phyloP scores from a whole-genome alignment of 116 monocot species.

The Trichopus zeylanicus region DNA sequence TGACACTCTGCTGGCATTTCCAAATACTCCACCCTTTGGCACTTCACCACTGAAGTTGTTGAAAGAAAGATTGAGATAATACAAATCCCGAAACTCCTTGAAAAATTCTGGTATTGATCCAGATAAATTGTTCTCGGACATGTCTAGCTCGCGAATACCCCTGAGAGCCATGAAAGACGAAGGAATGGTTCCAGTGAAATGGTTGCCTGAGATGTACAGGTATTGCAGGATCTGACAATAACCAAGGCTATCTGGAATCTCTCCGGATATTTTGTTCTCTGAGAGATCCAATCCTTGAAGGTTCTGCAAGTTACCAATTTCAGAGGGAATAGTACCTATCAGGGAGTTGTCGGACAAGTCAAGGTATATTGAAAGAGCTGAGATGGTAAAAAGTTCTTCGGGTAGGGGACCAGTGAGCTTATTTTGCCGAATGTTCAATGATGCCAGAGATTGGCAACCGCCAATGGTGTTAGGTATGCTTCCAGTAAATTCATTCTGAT shows the following conservation, averaged over 20 bases:
- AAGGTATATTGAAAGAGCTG: not conserved
- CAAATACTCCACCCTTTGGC: not conserved
- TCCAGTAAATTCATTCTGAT: conserved; percentile 21
- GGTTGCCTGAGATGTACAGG: conserved; percentile 2
- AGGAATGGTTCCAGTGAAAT: conserved; percentile 10
- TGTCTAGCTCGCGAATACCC: conserved; percentile 8
- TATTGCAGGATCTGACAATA: conserved; percentile 2
- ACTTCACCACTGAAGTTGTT: conserved; percentile 3
- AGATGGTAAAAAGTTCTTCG: conserved; percentile 6
- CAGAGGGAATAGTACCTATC: not conserved
- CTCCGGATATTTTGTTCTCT: conserved; percentile 3
- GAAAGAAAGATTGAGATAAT: conserved; percentile 6
- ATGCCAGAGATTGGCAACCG: conserved; percentile 1
- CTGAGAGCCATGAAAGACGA: not conserved
- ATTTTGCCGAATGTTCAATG: conserved; percentile 19
- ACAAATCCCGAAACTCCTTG: not conserved
- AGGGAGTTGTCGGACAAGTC: conserved; percentile 1
- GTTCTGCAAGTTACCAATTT: not conserved
- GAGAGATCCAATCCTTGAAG: not conserved
- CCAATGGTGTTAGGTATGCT: conserved; percentile 18
- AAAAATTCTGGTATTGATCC: conserved; percentile 11
- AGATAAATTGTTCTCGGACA: conserved; percentile 11
- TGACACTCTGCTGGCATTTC: not conserved
- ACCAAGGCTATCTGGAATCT: conserved; percentile 3
- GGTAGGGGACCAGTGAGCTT: conserved; percentile 29